These are phyloP conservation scores for Penicillium diatomitis DNA, from an alignment of 495 filamentous ascomycete species.

Conservation along the genomic window DNA sequence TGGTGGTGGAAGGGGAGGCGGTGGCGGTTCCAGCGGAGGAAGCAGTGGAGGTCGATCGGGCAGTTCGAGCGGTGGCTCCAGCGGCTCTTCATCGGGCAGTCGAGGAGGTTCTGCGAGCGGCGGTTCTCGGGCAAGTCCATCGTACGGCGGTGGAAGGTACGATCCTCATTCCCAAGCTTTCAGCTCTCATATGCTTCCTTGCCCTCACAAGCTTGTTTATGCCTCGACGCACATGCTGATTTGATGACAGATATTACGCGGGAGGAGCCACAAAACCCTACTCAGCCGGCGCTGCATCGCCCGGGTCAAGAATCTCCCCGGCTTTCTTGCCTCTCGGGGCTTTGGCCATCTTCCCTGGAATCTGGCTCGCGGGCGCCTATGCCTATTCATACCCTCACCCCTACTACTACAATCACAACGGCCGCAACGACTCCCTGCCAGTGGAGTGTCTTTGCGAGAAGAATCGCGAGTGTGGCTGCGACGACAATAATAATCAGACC, in stretches of 20 bases:
- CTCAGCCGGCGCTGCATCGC: slow-evolving; percentile 46
- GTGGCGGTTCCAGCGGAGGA: neutral
- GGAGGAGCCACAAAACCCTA: slow-evolving; percentile 71
- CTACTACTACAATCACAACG: slow-evolving; percentile 41
- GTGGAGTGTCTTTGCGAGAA: slow-evolving; percentile 68
- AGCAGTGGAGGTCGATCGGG: neutral
- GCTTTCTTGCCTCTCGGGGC: slow-evolving; percentile 47
- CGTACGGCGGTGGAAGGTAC: slow-evolving; percentile 14
- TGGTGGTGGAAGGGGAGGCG: slow-evolving; percentile 19
- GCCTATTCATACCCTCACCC: slow-evolving; percentile 63
- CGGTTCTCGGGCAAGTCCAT: slow-evolving; percentile 6
- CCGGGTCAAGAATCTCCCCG: slow-evolving; percentile 45
- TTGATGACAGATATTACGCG: slow-evolving; percentile 61
- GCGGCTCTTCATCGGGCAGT: slow-evolving; percentile 26
- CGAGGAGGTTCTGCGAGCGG: slow-evolving; percentile 52
- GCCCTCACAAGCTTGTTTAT: no score
- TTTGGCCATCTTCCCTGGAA: slow-evolving; percentile 51
- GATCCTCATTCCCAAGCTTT: neutral
- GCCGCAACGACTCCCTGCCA: slow-evolving; percentile 59
- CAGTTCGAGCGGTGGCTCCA: slow-evolving; percentile 16
- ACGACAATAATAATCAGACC: slow-evolving; percentile 54
- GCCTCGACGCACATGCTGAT: no score
- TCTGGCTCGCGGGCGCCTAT: slow-evolving; percentile 44
- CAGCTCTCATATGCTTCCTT: no score
- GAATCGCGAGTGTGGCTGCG: slow-evolving; percentile 70